phyloP scores from a whole-genome alignment of 1,284 basidiomycete species.

The Chalciporus sp. region DNA sequence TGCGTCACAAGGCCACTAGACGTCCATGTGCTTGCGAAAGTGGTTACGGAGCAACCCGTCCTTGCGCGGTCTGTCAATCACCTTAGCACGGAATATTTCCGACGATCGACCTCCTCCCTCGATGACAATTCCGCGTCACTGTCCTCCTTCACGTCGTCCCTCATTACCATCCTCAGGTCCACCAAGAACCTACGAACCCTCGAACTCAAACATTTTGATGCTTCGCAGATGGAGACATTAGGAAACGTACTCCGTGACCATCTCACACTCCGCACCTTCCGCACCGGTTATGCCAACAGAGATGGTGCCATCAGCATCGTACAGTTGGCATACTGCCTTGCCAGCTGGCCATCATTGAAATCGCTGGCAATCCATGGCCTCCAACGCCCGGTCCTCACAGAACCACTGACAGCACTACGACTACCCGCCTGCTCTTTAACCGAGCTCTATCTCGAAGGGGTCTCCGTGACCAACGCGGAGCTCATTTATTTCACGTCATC shows the following conservation, averaged over 20 bases:
- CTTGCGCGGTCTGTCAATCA: not conserved
- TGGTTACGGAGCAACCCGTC: not conserved
- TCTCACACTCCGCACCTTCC: not conserved
- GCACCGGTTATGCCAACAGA: not conserved
- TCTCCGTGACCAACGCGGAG: not conserved
- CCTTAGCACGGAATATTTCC: not conserved
- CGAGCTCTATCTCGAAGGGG: not conserved
- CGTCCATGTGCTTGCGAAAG: not conserved
- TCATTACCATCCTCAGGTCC: not conserved
- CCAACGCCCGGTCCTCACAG: not conserved
- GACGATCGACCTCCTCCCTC: not conserved
- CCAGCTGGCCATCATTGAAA: not conserved
- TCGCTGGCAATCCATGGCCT: not conserved
- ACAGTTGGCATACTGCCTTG: not conserved
- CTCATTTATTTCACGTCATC: not conserved
- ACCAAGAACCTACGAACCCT: not conserved
- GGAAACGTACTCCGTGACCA: not conserved
- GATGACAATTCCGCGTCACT: not conserved
- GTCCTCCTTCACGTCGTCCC: not conserved
- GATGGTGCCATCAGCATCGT: not conserved
- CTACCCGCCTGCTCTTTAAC: not conserved
- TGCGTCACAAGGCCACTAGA: not conserved
- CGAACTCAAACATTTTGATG: not conserved
- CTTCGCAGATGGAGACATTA: not conserved
- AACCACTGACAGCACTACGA: not conserved